phyloP scores from a whole-genome alignment of 768 basidiomycete genomes.

The Termitomyces sp. region DNA sequence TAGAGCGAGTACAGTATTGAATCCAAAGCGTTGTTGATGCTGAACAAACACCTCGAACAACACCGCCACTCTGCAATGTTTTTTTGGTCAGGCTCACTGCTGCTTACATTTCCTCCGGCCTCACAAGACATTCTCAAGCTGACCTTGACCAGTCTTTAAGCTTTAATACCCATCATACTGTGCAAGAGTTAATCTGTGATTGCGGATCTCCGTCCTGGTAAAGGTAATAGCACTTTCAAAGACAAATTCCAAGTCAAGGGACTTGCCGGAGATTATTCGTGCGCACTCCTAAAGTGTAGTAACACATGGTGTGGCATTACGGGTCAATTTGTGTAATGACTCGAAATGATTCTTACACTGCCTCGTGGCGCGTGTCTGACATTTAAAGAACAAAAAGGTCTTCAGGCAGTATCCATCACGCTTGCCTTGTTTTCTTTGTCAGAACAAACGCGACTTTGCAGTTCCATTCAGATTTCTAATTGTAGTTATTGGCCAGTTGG shows the following conservation, averaged over 20 bases:
- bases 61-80: background rate
- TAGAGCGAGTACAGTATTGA: background rate
- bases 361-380: background rate
- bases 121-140: background rate
- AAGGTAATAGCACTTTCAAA: background rate
- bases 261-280: background rate
- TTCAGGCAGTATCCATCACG: background rate
- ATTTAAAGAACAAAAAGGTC: background rate
- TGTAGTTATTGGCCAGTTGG: background rate
- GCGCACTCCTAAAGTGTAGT: background rate
- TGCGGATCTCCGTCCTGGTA: background rate
- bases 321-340: background rate
- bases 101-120: background rate
- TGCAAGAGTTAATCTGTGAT: background rate
- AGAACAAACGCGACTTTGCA: background rate
- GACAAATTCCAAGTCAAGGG: background rate
- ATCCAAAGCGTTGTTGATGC: background rate
- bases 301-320: background rate
- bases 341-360: background rate
- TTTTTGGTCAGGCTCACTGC: background rate
- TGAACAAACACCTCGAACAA: background rate
- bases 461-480: background rate
- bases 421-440: background rate
- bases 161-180: background rate
- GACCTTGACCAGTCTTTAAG: background rate